Conservation (phyloP, 768 basidiomycete species). For the Pilatotrama ljubarskyi region DNA sequence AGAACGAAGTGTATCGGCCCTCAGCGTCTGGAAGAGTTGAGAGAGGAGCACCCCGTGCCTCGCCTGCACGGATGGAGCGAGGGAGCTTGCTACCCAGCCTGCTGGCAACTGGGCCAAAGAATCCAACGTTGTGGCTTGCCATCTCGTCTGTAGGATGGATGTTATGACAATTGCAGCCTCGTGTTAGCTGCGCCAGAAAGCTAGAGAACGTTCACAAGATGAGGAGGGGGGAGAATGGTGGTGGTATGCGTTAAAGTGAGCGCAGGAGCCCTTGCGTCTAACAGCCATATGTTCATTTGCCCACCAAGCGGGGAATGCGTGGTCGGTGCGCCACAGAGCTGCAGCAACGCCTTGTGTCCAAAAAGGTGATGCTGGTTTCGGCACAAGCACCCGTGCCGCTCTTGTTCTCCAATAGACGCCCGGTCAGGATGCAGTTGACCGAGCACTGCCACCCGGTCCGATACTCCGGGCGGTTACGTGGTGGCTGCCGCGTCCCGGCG, state of each 20-base stretch:
- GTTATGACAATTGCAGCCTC: too few relatives aligned
- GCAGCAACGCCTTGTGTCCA: conserved; percentile 13
- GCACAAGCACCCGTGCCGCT: background rate
- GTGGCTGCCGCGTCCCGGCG: background rate
- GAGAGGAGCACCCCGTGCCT: too few relatives aligned
- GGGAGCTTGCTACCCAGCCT: too few relatives aligned
- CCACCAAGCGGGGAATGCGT: background rate
- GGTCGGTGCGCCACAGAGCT: background rate
- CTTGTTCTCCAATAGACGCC: conserved; percentile 8
- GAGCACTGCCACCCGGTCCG: conserved; percentile 1
- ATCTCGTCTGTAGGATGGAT: too few relatives aligned
- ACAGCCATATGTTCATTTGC: background rate
- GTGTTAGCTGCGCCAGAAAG: background rate
- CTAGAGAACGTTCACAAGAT: background rate
- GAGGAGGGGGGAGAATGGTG: background rate
- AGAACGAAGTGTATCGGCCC: background rate
- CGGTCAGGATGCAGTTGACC: background rate
- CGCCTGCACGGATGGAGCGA: too few relatives aligned
- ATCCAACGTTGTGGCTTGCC: too few relatives aligned
- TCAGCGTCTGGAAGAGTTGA: background rate
- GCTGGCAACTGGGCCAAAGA: too few relatives aligned
- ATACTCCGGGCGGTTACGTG: too few relatives aligned
- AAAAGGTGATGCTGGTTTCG: background rate
- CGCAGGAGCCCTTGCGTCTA: background rate
- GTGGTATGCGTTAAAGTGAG: background rate